Percentiles rank a stretch among this genome's conserved stretches.
Conservation (phyloP, 2,329 filamentous ascomycete genomes). For the Cercospora sp. region DNA sequence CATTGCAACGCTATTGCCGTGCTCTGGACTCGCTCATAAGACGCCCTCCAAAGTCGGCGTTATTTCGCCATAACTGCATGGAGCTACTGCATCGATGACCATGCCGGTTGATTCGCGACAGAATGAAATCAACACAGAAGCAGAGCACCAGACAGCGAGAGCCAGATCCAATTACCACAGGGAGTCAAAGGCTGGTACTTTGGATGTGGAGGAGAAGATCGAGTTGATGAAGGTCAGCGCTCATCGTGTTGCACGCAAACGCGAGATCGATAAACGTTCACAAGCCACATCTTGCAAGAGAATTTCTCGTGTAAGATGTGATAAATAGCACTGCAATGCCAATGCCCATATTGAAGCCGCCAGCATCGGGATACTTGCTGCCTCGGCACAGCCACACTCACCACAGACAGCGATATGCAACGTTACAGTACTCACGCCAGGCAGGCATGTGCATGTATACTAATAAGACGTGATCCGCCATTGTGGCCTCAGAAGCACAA, state of each 20-base stretch:
- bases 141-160: not conserved
- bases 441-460: not conserved
- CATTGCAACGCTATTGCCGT: not conserved
- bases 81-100: not conserved
- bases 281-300: not conserved
- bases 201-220: not conserved
- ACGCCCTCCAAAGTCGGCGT: not conserved
- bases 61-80: not conserved
- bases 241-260: not conserved
- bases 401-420: not conserved
- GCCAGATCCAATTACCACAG: not conserved
- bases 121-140: not conserved
- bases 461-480: not conserved
- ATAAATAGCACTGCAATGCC: not conserved
- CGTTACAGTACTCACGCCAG: not conserved
- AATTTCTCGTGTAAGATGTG: too few relatives aligned
- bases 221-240: not conserved
- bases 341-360: not conserved
- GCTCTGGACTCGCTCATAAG: not conserved
- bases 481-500: not conserved
- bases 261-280: not conserved
- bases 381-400: constrained; percentile 9
- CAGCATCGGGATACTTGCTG: not conserved
- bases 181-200: not conserved
- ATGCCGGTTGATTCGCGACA: too few relatives aligned